These are phyloP conservation scores for Chimonanthus salicifolius DNA, from an alignment of 164 flowering plant genomes.

Conservation along the genomic window DNA sequence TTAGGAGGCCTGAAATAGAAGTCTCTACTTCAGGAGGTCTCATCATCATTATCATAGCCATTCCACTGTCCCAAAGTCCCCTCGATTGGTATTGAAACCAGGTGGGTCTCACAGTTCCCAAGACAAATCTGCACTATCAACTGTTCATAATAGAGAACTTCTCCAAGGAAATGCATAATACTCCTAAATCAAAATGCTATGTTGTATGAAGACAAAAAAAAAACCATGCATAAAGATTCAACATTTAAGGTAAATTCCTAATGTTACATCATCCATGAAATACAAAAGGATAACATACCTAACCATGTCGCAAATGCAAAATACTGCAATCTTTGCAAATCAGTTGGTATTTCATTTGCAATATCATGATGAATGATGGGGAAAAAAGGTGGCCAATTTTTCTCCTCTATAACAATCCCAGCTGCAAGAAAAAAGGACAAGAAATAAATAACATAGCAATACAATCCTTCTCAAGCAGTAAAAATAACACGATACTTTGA, in stretches of 20 bases:
- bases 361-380: conserved; percentile 89
- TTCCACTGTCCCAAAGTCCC: no score
- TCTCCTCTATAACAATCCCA: conserved; percentile 79
- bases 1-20: no score
- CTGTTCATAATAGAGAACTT: no score
- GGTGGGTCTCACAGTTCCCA: no score
- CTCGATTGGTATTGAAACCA: no score
- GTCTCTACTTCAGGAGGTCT: no score
- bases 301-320: conserved; percentile 32
- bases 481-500: neutral
- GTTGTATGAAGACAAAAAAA: neutral
- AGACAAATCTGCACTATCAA: no score
- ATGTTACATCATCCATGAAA: neutral
- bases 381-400: conserved; percentile 87
- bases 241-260: neutral
- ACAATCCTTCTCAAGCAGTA: neutral
- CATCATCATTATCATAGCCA: no score
- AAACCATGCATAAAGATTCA: neutral
- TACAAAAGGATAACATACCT: conserved; percentile 21
- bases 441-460: neutral
- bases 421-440: conserved; percentile 36
- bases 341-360: conserved; percentile 77
- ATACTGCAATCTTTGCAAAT: conserved; percentile 39
- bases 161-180: no score
- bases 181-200: no score